phyloP scores from a whole-genome alignment of 2,329 filamentous ascomycete genomes.

The Xylaria sp. region DNA sequence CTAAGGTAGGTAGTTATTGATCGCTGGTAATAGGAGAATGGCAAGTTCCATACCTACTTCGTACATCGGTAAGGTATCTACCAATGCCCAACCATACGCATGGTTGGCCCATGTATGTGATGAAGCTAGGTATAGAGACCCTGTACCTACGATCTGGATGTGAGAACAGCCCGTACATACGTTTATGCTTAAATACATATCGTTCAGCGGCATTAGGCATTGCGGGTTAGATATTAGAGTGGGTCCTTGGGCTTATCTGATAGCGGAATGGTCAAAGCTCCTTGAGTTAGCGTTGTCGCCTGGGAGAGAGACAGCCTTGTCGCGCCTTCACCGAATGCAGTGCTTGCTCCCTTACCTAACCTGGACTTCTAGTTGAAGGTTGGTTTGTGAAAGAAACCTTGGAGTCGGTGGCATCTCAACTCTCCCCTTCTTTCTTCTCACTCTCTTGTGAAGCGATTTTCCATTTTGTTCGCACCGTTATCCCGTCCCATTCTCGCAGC shows the following conservation, averaged over 20 bases:
- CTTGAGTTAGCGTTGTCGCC: slow-evolving; percentile 16
- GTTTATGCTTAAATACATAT: background rate
- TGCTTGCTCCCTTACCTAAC: slow-evolving; percentile 17
- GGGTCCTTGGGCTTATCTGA: background rate
- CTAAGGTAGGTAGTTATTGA: no score
- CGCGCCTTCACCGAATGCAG: slow-evolving; percentile 51
- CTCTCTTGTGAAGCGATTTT: background rate
- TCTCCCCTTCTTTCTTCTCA: background rate
- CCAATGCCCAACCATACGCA: no score
- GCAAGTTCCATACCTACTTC: no score
- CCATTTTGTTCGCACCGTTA: background rate
- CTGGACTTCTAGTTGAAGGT: slow-evolving; percentile 7
- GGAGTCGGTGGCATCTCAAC: slow-evolving; percentile 11
- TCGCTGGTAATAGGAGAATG: no score
- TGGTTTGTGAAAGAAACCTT: slow-evolving; percentile 36
- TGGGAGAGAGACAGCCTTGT: slow-evolving; percentile 43
- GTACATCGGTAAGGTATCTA: no score
- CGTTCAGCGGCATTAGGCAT: background rate
- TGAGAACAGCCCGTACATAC: no score
- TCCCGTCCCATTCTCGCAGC: background rate
- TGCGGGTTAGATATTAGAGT: background rate
- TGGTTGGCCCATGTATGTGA: background rate
- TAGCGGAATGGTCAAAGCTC: slow-evolving; percentile 28
- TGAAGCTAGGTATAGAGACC: no score
- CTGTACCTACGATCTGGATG: no score